Conservation (phyloP, 805 yeast species). For the Wickerhamomyces hampshirensis region DNA sequence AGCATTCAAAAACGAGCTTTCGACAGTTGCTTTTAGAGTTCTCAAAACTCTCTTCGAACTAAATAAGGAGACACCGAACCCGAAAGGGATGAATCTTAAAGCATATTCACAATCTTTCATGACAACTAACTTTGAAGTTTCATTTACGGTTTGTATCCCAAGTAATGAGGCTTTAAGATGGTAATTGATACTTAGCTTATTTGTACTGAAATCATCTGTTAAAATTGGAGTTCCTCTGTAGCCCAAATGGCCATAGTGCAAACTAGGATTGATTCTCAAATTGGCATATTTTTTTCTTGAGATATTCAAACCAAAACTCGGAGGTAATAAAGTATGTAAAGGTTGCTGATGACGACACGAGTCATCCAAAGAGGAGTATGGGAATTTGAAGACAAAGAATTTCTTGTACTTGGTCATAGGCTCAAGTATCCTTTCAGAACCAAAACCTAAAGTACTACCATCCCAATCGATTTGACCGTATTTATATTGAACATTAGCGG, state of each 20-base stretch:
- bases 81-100: constrained; percentile 37
- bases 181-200: constrained; percentile 43
- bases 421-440: constrained; percentile 41
- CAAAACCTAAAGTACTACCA: constrained; percentile 45
- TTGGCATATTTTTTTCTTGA: constrained; percentile 27
- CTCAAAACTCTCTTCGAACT: constrained; percentile 11
- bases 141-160: constrained; percentile 34
- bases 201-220: constrained; percentile 45
- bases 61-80: constrained; percentile 25
- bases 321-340: constrained; percentile 35
- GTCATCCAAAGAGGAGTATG: constrained; percentile 47
- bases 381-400: constrained; percentile 54
- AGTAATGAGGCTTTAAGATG: constrained; percentile 54
- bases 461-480: constrained; percentile 41
- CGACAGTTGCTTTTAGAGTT: constrained; percentile 9
- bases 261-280: constrained; percentile 27
- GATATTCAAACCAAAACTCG: constrained; percentile 35
- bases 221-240: constrained; percentile 49
- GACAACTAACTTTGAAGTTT: constrained; percentile 21
- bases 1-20: constrained; percentile 15
- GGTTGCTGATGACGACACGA: constrained; percentile 43
- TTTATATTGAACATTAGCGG: constrained; percentile 42
- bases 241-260: constrained; percentile 48
- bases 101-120: constrained; percentile 32
- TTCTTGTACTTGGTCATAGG: constrained; percentile 51